These are phyloP conservation scores for Neonectria faginata DNA, from an alignment of 2,329 filamentous ascomycete species.

Conservation along the genomic window DNA sequence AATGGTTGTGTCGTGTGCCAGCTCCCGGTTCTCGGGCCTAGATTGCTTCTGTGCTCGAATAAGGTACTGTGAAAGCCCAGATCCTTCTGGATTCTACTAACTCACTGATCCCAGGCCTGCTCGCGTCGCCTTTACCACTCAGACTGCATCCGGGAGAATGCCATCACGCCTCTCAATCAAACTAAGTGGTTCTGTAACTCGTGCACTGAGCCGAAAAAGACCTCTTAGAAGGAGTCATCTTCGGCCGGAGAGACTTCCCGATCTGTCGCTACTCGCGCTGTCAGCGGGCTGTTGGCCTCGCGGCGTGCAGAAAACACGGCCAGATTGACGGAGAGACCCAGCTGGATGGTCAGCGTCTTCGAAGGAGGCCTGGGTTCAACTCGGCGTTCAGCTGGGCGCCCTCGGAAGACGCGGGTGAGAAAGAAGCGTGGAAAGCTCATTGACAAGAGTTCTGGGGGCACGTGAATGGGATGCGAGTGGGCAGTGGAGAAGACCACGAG, in stretches of 20 bases:
- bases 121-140: slow-evolving; percentile 61
- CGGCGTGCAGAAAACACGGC: slow-evolving; percentile 5
- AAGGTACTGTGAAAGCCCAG: slow-evolving; percentile 52
- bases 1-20: slow-evolving; percentile 63
- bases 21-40: slow-evolving; percentile 60
- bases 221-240: slow-evolving; percentile 45
- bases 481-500: slow-evolving; percentile 6
- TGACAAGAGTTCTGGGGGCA: slow-evolving; percentile 1
- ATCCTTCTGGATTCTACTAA: slow-evolving; percentile 33
- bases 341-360: slow-evolving; percentile 8
- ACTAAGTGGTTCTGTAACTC: slow-evolving; percentile 59
- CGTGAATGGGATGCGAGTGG: slow-evolving; percentile 12
- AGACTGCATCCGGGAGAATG: slow-evolving; percentile 56
- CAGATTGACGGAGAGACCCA: slow-evolving; percentile 17
- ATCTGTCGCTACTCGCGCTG: slow-evolving; percentile 6
- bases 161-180: slow-evolving; percentile 52
- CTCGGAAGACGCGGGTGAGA: background rate
- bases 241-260: slow-evolving; percentile 25
- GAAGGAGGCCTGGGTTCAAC: slow-evolving; percentile 1
- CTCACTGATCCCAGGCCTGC: slow-evolving; percentile 53
- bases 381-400: background rate
- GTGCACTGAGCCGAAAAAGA: slow-evolving; percentile 47
- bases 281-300: background rate
- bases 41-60: slow-evolving; percentile 62
- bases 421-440: background rate